Base-by-base conservation (phyloP, 208 protist genomes). In the Trypanosoma avium region DNA sequence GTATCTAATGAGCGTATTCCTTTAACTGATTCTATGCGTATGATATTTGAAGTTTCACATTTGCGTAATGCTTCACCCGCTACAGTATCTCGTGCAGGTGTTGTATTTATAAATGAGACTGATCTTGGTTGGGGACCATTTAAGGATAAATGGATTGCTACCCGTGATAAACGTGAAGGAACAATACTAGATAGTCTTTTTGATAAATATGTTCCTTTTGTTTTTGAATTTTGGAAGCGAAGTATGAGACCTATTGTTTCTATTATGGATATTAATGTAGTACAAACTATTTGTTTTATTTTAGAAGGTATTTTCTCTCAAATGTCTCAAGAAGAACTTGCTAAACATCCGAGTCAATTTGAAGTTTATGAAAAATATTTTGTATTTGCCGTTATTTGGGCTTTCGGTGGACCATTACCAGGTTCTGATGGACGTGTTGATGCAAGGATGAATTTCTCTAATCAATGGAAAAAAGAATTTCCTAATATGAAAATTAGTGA, bases 1-100 rank as follows among this genome's bases (percentile, higher is more conserved):
- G 97, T 98, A 45, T 98, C 89, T 19, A 99, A 99, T 68, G 98
- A 99, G 72, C 95, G 98, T 70, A 99, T 99, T 68, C 97, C 97
- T 7, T 81, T 99, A 56, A 98, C 94, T 50, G 86, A 97, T 56
- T 92, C 93, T 30, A 99, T 99, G 98, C 87, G 98, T 38, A 94
- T 99, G 80, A 89, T 99, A 52, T 99, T 99, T 75, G 98, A 99
- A 73, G 90, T 99, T 47, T 97, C 93, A 19, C 90, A 99, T 58
- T 76, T 99, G 29, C 86, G 87, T 62, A 98, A 99, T 73, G 98
- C 98, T 15, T 98, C 98, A 24, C 98, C 98, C 22, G 98, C 98
- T 26, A 99, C 98, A 19, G 98, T 99, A 43, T 98, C 96, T 13
- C 94, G 98, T 29, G 97, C 97, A 49, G 98, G 97, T 92, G 97